Evolutionary conservation across 163 green algal genomes (phyloP), one percentile per base, ranked within the genome.

Genomic region (Coccomyxa subellipsoidea): DNA sequence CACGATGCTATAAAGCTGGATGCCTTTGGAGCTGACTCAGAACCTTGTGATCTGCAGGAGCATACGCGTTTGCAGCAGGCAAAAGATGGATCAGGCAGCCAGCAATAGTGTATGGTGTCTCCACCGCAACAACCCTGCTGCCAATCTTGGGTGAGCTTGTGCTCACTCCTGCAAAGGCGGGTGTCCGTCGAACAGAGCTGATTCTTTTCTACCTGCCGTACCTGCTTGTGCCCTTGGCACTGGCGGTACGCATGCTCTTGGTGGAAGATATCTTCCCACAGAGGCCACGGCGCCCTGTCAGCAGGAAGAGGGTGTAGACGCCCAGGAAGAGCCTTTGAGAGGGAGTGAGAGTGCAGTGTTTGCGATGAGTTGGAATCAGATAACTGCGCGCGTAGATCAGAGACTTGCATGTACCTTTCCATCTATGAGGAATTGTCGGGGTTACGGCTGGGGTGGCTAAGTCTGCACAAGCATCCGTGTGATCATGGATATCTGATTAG

Each of bases 61-160:
- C 47, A 23, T 59, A 73, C 32, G 66, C 66, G 7, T 35, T 73
- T 73, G 66, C n/a, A 35, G 27, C 66, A n/a, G 66, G 66, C 4
- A 73, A 59, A 8, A 59, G 23, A 8, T 59, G 47, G 47, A 59
- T 59, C 47, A 12, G 47, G 47, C 47, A 59, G 47, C 47, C 47
- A 59, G 47, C 47, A 12, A 85, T 95, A 31, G 85, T 93, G 23
- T 96, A 96, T 54, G 92, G 89, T 37, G 59, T 85, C 8, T 91
- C 92, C 77, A 89, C 92, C 3, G 82, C 77, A 9, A 90, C 93
- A 12, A 96, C 92, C 3, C 90, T 96, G 87, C 53, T 95, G 7
- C 92, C 92, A 36, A 96, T 96, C 82, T 75, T 95, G 21, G 80
- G 79, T 4, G 89, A 92, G 47, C 86, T 95, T n/a, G 69, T 35